Evolutionary conservation across 371 early-diverging fungal species (phyloP), one percentile per base, ranked within the genome.

Genomic region (Rhizomucor pusillus): DNA sequence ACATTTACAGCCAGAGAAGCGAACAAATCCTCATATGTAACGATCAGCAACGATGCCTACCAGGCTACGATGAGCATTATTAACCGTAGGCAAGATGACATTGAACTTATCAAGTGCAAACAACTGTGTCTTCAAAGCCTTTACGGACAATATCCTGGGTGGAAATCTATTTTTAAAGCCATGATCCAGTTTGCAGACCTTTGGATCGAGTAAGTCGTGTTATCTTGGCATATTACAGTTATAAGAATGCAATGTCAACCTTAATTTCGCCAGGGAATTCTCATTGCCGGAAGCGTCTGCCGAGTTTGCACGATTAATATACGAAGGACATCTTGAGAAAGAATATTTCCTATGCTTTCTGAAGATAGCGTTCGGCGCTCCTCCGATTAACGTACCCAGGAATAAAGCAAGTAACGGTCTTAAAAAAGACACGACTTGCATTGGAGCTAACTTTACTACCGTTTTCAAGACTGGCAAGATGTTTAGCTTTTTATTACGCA

Each of bases 161-260:
- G 63, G 62, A 41, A 55, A 51, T 70, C 71, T 16, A 43, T 66
- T 0, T 23, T 70, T 1, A 64, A 54, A 39, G 36, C 55, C 7
- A 59, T 70, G 47, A 37, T 61, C 20, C 71, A 70, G 36, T 70
- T 64, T 55, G 33, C 59, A 10, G 71, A 70, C 60, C 35, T 70
- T 4, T 70, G 71, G 71, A 54, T 62, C n/a, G 49, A 47, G 71
- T 70, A 58, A 47, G 52, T 47, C 23, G 16, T 22, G 20, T 14
- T 18, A 18, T 37, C 14, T 37, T 14, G 9, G 9, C 14, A 37
- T 23, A 50, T 1, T 43, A 50, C 45, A 34, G 9, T 6, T 23
- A 41, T 18, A 18, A 14, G 11, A 14, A 51, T 12, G 22, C 13
- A 51, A 23, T 24, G 18, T 20, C 37, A 37, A 37, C 14, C 14